Base-by-base conservation (phyloP, 1,139 yeast species). In the Scheffersomyces cryptocercus region DNA sequence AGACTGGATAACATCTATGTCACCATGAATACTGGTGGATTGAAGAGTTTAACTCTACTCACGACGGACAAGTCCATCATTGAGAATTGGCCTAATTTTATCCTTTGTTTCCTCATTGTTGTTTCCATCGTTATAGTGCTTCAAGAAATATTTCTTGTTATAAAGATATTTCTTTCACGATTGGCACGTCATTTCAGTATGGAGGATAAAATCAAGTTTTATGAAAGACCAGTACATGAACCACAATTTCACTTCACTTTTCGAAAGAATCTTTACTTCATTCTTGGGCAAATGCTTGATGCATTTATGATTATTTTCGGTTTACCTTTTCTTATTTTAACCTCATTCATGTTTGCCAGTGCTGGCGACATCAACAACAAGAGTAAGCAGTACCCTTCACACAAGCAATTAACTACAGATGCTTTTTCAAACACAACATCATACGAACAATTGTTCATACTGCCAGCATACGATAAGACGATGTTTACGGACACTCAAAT, bases 281-380 rank as follows among this genome's bases (percentile, higher is more conserved):
- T 64, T 11, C 42, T 66, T 14, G 81, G 82, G 2, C 61, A 66
- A 28, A 42, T 64, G 1, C 47, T 73, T 3, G 61, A 62, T 39
- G 57, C 65, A 29, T 70, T 69, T 43, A 55, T 76, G 49, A 51
- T 58, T 28, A 47, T 65, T 2, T 74, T 74, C 53, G 75, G 75
- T 0, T 62, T 69, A 37, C 84, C 84, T 2, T 73, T 78, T 41
- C 59, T 79, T 42, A 62, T 75, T 0, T 54, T 75, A 32, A 67
- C 80, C 0, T 53, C 70, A 2, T 75, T 62, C 47, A 59, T 75
- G 52, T 66, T 77, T 55, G 48, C 54, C 45, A 43, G 56, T 6
- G 62, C 68, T 6, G 58, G 44, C 8, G 49, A 49, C 26, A 35
- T 50, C 9, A 52, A 50, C 37, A 53, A 53, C 32, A 47, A 42